Base-by-base conservation (phyloP, 1,284 basidiomycete genomes). In the Naganishia liquefaciens region DNA sequence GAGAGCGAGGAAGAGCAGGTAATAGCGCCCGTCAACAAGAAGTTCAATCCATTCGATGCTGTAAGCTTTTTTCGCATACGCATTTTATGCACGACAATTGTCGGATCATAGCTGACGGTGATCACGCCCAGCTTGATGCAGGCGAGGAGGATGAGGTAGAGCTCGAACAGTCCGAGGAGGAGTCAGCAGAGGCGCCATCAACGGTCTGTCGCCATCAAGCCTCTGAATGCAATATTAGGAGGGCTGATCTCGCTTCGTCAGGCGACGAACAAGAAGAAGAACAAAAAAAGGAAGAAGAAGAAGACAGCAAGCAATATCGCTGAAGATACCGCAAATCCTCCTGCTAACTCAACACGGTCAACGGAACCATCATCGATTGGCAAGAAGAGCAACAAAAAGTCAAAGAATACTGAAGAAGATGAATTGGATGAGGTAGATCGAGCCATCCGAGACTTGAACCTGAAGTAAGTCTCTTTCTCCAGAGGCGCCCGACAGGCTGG, bases 371-470 rank as follows among this genome's bases (percentile, higher is more conserved):
- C 33, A 37, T 37, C 33, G 33, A 37, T 13, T 7, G 33, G 33
- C 33, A 37, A 75, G 65, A 80, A 81, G 65, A 79, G 79, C 15
- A 73, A 77, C 55, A 88, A 88, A 76, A 88, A 87, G 71, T 65
- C 60, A 54, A 71, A 61, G 51, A 62, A 66, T 54, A 66, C 68
- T 21, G 52, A 66, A 47, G 69, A 83, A 82, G 76, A 87, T 82
- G 73, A 83, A 79, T 28, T 89, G 68, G 88, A 93, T 71, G 90
- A 94, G 69, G 81, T 95, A 30, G 91, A 94, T 73, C 82, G 85
- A 64, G 91, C 87, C 0, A 81, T 95, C 10, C 87, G 87, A 2
- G 91, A 94, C 73, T 82, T 96, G 25, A 88, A 88, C 4, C 70
- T 87, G 63, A 88, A 89, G 87, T 88, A 75, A 55, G 82, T 80